phyloP scores from a whole-genome alignment of 768 basidiomycete species.

The Ramaria rubella region DNA sequence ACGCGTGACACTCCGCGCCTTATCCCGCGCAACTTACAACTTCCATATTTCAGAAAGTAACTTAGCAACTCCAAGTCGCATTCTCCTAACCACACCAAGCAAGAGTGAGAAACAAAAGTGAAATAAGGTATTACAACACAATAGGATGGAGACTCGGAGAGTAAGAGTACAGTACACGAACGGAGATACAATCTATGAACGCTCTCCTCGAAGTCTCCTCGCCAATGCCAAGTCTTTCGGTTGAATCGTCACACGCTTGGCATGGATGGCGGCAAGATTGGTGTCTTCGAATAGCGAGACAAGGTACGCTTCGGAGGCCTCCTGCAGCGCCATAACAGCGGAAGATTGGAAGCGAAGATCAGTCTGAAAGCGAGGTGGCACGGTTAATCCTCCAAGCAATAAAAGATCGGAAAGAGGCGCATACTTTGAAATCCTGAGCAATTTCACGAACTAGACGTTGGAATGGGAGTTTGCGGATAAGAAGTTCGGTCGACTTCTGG shows the following conservation, averaged over 20 bases:
- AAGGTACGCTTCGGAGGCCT: constrained; percentile 86
- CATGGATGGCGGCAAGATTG: constrained; percentile 87
- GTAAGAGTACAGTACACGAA: not conserved
- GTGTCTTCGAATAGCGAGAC: constrained; percentile 38
- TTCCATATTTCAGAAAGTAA: no score
- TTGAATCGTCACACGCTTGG: constrained; percentile 65
- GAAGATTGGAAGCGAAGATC: constrained; percentile 95
- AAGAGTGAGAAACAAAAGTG: not conserved
- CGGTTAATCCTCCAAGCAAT: not conserved
- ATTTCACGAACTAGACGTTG: constrained; percentile 96
- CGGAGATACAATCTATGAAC: constrained; percentile 41
- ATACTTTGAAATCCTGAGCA: constrained; percentile 90
- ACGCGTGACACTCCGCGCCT: no score
- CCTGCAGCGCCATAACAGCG: constrained; percentile 89
- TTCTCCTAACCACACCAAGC: no score
- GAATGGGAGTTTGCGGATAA: constrained; percentile 99
- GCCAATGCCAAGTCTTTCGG: constrained; percentile 87
- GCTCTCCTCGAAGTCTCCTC: constrained; percentile 79
- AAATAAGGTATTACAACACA: not conserved
- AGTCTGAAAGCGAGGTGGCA: constrained; percentile 42
- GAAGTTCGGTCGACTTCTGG: constrained; percentile 97
- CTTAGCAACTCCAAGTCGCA: no score
- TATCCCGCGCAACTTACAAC: no score
- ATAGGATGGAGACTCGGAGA: no score
- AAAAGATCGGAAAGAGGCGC: constrained; percentile 13